These are phyloP conservation scores for Sutorius eximius DNA, from an alignment of 1,284 basidiomycete genomes.

Conservation along the genomic window DNA sequence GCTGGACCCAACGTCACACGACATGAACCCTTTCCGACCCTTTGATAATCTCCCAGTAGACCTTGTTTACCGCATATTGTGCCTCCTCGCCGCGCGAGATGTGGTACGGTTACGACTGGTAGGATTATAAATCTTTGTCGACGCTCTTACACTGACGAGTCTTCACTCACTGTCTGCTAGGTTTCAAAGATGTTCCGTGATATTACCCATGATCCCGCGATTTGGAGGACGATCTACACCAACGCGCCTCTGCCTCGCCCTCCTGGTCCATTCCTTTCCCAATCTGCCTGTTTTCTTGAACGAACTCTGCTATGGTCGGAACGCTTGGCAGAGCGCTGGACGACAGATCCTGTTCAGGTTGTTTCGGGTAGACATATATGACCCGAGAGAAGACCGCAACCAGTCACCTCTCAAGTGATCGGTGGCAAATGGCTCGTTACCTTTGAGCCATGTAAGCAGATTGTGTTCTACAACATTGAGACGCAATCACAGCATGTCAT, in stretches of 20 bases:
- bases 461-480: slow-evolving; percentile 5
- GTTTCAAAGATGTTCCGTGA: slow-evolving; percentile 3
- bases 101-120: slow-evolving; percentile 8
- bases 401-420: slow-evolving; percentile 1
- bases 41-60: slow-evolving; percentile 6
- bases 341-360: slow-evolving; percentile 2
- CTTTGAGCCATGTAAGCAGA: slow-evolving; percentile 4
- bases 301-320: slow-evolving; percentile 1
- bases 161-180: neutral
- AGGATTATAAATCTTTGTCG: neutral
- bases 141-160: neutral
- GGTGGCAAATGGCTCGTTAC: slow-evolving; percentile 9
- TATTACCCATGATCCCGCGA: neutral
- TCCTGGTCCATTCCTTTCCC: slow-evolving; percentile 12
- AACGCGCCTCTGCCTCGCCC: slow-evolving; percentile 8
- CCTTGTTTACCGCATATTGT: slow-evolving; percentile 3
- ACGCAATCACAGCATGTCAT: slow-evolving; percentile 2
- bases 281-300: slow-evolving; percentile 5
- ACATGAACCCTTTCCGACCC: neutral
- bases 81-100: slow-evolving; percentile 3
- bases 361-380: neutral
- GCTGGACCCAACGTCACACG: neutral
- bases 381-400: neutral
- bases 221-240: slow-evolving; percentile 11
- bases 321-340: slow-evolving; percentile 3